Base-by-base conservation (phyloP, 345 rosid species). In the Eucalyptus curtisii region DNA sequence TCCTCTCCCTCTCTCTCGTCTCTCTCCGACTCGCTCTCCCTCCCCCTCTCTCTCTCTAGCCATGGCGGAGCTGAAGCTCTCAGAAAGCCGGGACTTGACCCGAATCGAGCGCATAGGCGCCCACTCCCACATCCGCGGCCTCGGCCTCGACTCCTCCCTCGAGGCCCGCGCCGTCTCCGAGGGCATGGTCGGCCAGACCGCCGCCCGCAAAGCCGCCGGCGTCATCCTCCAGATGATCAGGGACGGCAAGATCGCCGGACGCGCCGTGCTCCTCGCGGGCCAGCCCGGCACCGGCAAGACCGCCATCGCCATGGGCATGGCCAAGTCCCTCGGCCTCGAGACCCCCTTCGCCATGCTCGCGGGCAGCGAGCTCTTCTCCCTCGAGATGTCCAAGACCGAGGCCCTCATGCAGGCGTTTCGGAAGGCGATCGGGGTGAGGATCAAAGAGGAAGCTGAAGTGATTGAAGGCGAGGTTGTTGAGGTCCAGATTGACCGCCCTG, bases 211-310 rank as follows among this genome's bases (percentile, higher is more conserved):
- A 87, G 99, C 96, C 31, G 99, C 99, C 66, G 99, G 99, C 10
- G 95, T 97, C 47, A 96, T 97, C 87, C 98, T 97, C 80, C 96
- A 97, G 87, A 97, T 97, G 98, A 97, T 97, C 49, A 96, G 91
- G 88, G 98, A 96, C 48, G 98, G 99, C 1, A 96, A 94, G 91
- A 97, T 97, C 31, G 98, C 99, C 2, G 99, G 99, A 8, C 95
- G 98, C 25, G 99, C 98, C 6, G 95, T 97, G 66, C 96, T 97
- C 27, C 92, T 97, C 1, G 99, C 98, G 8, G 99, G 99, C 2
- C 99, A 97, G n/a, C 98, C 99, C 1, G 99, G 99, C 25, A 97
- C 99, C 1, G 99, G 99, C 12, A 97, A 97, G 88, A 97, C 99
- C 1, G 99, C 99, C 30, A 97, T 97, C 44, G 99, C 99, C 2